Base-by-base conservation (phyloP, 805 yeast genomes). In the Metschnikowia amazonensis region DNA sequence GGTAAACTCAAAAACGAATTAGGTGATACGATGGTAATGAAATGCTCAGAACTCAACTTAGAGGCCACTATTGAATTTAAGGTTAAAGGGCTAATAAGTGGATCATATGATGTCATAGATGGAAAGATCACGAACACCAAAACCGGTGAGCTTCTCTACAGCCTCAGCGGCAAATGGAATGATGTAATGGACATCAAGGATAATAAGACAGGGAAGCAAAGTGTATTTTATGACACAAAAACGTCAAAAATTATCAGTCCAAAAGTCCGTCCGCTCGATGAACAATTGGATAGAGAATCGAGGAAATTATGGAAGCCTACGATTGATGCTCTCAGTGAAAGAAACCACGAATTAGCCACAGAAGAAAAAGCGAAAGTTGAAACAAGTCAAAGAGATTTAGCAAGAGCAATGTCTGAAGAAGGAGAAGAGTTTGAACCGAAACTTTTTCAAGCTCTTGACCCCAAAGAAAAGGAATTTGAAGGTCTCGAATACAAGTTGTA, bases 101-200 rank as follows among this genome's bases (percentile, higher is more conserved):
- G 99, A 17, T 79, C 92, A 3, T 94, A 92, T 65, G 95, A 94
- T 63, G 86, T 86, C 6, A 86, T 94, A 51, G 84, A 80, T 55
- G 99, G 98, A 43, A 65, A 80, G 76, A 59, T 67, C 5, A n/a
- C n/a, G n/a, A n/a, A n/a, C n/a, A n/a, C n/a, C n/a, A 65, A 74
- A 25, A 41, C 34, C 2, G 81, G 80, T 6, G 80, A 84, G 53
- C 70, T 70, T 2, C 63, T 83, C 29, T 89, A 71, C 60, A 86
- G 80, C 54, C 72, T 92, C 31, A 57, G 84, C 9, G 99, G 99
- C 11, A 92, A 94, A 65, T 94, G 99, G 99, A 89, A 89, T 65
- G 96, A 84, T 50, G 70, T 81, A 1, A 82, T 94, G 78, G 76
- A 81, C 78, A 89, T 40, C 84, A 80, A 59, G 48, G 59, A 21